Conservation (phyloP, 306 rosid genomes). For the Corylus avellana region DNA sequence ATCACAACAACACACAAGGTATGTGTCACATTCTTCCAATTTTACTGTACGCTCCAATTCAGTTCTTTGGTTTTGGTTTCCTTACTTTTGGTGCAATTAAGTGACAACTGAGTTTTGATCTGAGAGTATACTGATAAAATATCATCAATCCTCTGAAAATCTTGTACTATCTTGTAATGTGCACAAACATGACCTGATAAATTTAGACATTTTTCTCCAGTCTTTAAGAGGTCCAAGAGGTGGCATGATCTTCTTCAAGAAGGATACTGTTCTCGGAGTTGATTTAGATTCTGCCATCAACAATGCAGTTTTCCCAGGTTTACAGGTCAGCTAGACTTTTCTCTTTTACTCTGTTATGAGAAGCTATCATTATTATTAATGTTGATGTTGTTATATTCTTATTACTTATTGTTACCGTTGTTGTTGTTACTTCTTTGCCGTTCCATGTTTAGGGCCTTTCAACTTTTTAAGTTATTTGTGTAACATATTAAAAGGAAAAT, state of each 20-base stretch:
- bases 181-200: constrained; percentile 8
- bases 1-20: constrained; percentile 99
- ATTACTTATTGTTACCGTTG: background rate
- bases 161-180: constrained; percentile 10
- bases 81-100: constrained; percentile 2
- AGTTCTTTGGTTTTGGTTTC: background rate
- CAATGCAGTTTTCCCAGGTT: constrained; percentile 92
- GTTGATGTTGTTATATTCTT: no score
- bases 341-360: constrained; percentile 17
- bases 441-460: constrained; percentile 29
- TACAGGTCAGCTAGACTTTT: constrained; percentile 62
- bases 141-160: constrained; percentile 9
- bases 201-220: constrained; percentile 42
- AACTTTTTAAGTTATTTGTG: background rate
- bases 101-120: background rate
- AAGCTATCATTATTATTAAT: background rate
- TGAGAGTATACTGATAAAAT: constrained; percentile 2
- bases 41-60: background rate
- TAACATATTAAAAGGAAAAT: background rate
- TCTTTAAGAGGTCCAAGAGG: constrained; percentile 96
- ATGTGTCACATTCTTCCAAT: constrained; percentile 6
- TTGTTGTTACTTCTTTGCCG: constrained; percentile 12
- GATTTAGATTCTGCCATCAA: constrained; percentile 86
- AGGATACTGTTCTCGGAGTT: constrained; percentile 71
- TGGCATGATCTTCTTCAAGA: constrained; percentile 97